Conservation (phyloP, 768 basidiomycete species). For the Calocera cornea region DNA sequence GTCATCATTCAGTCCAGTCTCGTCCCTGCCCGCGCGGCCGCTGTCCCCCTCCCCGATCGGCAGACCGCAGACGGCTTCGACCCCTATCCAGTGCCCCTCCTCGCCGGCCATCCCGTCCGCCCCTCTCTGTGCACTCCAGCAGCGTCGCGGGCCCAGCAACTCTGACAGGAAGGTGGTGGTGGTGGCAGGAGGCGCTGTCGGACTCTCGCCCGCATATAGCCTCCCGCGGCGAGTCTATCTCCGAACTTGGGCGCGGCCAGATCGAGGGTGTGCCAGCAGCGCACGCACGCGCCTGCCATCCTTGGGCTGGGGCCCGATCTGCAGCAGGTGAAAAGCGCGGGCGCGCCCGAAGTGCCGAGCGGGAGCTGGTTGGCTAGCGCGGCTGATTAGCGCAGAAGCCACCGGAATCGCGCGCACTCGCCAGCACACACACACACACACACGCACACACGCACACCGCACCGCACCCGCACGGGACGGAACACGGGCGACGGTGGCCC, state of each 20-base stretch:
- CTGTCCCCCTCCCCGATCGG: not conserved
- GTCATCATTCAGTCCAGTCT: not conserved
- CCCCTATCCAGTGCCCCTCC: not conserved
- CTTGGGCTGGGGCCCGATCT: not conserved
- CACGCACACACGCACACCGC: too few species aligned
- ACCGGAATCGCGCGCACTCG: not conserved
- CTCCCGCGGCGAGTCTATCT: not conserved
- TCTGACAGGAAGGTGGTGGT: too few species aligned
- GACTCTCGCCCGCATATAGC: not conserved
- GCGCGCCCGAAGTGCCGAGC: not conserved
- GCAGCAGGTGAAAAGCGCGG: not conserved
- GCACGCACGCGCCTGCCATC: not conserved
- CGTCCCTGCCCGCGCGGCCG: not conserved
- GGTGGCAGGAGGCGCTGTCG: too few species aligned
- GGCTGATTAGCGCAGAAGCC: not conserved
- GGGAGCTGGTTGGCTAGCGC: not conserved
- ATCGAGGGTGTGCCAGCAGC: not conserved
- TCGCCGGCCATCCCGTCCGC: not conserved
- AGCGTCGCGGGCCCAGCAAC: not conserved
- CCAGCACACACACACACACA: not conserved
- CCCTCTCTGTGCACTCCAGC: not conserved
- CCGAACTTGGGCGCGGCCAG: not conserved
- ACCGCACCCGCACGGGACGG: slow-evolving; percentile 1
- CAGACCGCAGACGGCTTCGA: not conserved
- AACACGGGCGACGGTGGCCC: not conserved